Conservation (phyloP, 148 eudicot genomes). For the Diospyros lotus region DNA sequence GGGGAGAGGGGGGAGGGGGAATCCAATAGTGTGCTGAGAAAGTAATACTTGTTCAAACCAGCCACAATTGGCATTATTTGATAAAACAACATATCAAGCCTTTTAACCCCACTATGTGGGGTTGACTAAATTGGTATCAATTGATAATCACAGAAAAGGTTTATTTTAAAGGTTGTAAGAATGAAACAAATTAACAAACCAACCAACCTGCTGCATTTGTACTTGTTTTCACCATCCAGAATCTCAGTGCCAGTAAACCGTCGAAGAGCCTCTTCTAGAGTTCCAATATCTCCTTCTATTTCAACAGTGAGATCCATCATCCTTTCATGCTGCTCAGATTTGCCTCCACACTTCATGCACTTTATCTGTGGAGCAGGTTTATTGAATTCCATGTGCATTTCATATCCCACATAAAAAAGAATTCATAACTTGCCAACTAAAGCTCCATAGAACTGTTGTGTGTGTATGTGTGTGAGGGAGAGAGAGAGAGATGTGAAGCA, state of each 20-base stretch:
- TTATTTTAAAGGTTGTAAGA: not conserved
- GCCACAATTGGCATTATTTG: no score
- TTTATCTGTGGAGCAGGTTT: conserved; percentile 52
- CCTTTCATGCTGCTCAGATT: conserved; percentile 67
- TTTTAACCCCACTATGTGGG: no score
- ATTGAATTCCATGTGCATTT: not conserved
- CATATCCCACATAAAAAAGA: not conserved
- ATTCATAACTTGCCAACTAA: not conserved
- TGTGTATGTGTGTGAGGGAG: not conserved
- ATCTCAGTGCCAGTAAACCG: conserved; percentile 60
- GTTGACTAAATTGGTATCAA: not conserved
- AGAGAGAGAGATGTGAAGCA: not conserved
- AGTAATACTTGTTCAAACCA: no score
- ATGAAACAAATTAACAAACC: not conserved
- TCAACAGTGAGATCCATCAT: conserved; percentile 93
- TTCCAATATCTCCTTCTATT: conserved; percentile 72
- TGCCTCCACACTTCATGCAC: conserved; percentile 70
- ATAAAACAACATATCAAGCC: no score
- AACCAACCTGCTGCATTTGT: conserved; percentile 73
- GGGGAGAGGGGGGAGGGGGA: no score
- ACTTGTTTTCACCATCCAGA: conserved; percentile 90
- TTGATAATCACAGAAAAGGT: not conserved
- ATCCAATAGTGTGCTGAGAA: no score
- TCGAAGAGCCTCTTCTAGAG: conserved; percentile 70
- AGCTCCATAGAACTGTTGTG: not conserved